Percentiles rank a stretch among this genome's conserved stretches.
Conservation (phyloP, 2,329 filamentous ascomycete species). For the Claviceps spartinae region DNA sequence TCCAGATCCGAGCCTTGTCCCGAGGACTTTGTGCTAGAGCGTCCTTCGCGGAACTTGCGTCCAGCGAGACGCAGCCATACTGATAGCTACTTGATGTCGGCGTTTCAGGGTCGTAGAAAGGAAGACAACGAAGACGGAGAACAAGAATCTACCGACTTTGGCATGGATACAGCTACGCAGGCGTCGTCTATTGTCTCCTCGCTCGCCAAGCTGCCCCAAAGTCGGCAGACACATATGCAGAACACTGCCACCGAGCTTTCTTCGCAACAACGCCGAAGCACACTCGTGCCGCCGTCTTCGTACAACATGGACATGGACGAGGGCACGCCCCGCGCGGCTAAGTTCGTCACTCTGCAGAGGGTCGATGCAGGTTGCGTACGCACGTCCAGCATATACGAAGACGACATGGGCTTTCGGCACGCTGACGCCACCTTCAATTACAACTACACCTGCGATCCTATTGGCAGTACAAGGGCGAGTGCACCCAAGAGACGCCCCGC, state of each 20-base stretch:
- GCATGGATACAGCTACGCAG: conserved; percentile 12
- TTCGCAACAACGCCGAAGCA: not conserved
- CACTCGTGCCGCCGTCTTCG: not conserved
- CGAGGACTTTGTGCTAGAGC: conserved; percentile 4
- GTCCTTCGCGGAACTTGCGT: not conserved
- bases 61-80: not conserved
- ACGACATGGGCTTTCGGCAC: not conserved
- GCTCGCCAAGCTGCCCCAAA: not conserved
- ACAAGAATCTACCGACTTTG: conserved; percentile 11
- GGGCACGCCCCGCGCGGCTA: not conserved
- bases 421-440: not conserved
- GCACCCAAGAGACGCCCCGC: conserved; percentile 5
- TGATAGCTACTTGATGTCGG: not conserved
- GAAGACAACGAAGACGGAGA: conserved; percentile 14
- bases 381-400: conserved; percentile 5
- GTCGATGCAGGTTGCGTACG: not conserved
- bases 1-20: not conserved
- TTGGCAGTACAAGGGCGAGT: not conserved
- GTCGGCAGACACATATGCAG: not conserved
- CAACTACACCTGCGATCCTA: too few species aligned
- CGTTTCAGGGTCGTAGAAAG: conserved; percentile 8
- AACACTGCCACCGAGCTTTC: not conserved
- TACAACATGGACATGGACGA: not conserved
- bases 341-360: not conserved
- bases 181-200: not conserved